A percentile compares a stretch with the other conserved stretches of the same genome.
These are phyloP conservation scores for Ochromonas danica DNA, from an alignment of 108 stramenopile species.

Conservation along the genomic window DNA sequence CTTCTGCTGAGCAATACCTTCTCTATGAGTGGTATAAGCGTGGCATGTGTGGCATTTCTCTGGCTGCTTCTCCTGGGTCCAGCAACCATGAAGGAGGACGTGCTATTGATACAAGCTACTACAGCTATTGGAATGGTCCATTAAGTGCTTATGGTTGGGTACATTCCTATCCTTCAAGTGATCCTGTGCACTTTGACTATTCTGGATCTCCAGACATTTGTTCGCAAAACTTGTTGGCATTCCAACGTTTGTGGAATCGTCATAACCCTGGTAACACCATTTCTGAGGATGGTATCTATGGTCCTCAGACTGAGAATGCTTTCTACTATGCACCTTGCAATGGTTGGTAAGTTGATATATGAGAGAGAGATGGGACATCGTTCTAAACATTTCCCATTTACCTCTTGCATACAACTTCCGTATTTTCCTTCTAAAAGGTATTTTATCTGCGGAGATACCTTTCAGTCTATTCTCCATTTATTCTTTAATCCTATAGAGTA, in stretches of 20 bases:
- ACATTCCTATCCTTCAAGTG: conserved; percentile 24
- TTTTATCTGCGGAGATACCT: too few relatives aligned
- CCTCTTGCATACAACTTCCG: too few relatives aligned
- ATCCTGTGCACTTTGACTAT: conserved; percentile 37
- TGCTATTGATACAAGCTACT: conserved; percentile 31
- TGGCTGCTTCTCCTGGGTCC: conserved; percentile 27
- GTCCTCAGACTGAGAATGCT: conserved; percentile 28
- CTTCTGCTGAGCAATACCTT: conserved; percentile 34
- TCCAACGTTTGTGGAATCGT: conserved; percentile 27
- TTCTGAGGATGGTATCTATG: conserved; percentile 27
- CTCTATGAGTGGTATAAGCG: conserved; percentile 26
- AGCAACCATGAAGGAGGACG: conserved; percentile 33
- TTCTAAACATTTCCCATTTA: too few relatives aligned
- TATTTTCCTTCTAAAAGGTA: too few relatives aligned
- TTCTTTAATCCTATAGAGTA: too few relatives aligned
- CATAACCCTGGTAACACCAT: background rate
- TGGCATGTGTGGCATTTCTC: conserved; percentile 21
- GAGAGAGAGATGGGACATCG: too few relatives aligned
- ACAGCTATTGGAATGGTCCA: conserved; percentile 22
- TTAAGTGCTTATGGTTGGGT: conserved; percentile 23
- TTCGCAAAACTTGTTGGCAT: conserved; percentile 23
- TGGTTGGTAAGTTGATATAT: conserved; percentile 38
- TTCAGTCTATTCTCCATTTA: too few relatives aligned
- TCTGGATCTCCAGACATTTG: conserved; percentile 17
- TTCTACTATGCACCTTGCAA: conserved; percentile 4